Base-by-base conservation (phyloP, 805 yeast genomes). In the Brettanomyces sp. region DNA sequence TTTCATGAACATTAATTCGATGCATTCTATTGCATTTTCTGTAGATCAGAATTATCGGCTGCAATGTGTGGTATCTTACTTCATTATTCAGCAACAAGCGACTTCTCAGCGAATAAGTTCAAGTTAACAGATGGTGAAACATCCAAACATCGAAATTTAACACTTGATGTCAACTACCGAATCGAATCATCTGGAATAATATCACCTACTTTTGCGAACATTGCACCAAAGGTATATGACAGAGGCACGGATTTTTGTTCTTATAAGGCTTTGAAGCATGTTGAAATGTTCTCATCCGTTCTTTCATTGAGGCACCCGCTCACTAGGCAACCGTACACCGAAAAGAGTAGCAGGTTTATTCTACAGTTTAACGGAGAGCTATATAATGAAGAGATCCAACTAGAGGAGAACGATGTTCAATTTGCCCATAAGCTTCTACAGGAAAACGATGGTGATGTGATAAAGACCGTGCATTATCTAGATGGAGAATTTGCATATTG, bases 341-440 rank as follows among this genome's bases (percentile, higher is more conserved):
- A 47, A 9, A 59, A 54, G 3, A 51, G 64, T 41, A 9, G 32
- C 32, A 52, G 67, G 53, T 70, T 57, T 43, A 56, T 74, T 0
- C 57, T 95, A 7, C 95, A 88, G 57, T 91, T 84, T 64, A 93
- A 95, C 60, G 99, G 99, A 0, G 97, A 93, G 56, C 63, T 93
- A 9, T 93, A 93, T 61, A 82, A 82, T 51, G 52, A 60, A 1
- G 82, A 73, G 35, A 73, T 83, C 32, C 50, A 54, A 0, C 63
- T 47, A 4, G 46, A 47, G 5, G 45, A 68, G 0, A 85, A 85
- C 58, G 97, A 90, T 61, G 80, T 95, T 0, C 67, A 60, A 3
- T 83, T 61, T 51, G 63, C 87, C 42, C 43, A 52, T 11, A 54
- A 55, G 30, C 35, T 47, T 6, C 57, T 85, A 30, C 42, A 52